Evolutionary conservation across 225 moss, liverwort and hornwort species (phyloP).

Genomic region (Straminergon stramineum): DNA sequence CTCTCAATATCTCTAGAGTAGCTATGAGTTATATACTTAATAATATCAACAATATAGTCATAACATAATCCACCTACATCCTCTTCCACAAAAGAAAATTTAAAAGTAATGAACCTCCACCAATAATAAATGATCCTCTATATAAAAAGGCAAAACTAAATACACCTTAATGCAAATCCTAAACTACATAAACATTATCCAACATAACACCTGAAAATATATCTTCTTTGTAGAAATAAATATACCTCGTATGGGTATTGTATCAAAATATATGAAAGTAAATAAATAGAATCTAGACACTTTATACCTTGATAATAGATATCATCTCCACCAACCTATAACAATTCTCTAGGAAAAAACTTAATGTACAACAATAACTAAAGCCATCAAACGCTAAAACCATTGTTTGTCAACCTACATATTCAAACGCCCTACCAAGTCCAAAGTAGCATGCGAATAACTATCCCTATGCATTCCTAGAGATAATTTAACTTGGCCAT

Average conservation of each 20-base stretch:
- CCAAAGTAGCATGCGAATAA: background rate
- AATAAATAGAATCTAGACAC: background rate
- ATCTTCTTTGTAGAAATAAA: background rate
- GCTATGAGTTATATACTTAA: background rate
- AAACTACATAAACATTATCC: background rate
- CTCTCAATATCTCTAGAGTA: background rate
- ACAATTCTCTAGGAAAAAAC: too few species aligned
- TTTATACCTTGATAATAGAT: too few species aligned
- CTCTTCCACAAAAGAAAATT: background rate
- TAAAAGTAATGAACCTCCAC: background rate
- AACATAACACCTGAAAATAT: background rate
- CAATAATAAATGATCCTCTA: fast-evolving
- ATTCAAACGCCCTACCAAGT: background rate
- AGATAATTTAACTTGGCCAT: background rate
- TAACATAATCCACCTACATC: background rate
- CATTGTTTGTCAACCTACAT: fast-evolving
- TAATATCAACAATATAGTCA: background rate
- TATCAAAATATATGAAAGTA: background rate
- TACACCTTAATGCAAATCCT: background rate
- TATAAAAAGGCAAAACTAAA: background rate
- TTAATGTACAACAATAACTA: too few species aligned
- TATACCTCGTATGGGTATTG: background rate
- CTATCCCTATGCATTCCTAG: background rate
- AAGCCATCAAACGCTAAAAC: background rate
- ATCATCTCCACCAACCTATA: too few species aligned